Percentiles rank a stretch among this genome's conserved stretches.
Conservation (phyloP, 1,139 yeast genomes). For the Pichia sp. region DNA sequence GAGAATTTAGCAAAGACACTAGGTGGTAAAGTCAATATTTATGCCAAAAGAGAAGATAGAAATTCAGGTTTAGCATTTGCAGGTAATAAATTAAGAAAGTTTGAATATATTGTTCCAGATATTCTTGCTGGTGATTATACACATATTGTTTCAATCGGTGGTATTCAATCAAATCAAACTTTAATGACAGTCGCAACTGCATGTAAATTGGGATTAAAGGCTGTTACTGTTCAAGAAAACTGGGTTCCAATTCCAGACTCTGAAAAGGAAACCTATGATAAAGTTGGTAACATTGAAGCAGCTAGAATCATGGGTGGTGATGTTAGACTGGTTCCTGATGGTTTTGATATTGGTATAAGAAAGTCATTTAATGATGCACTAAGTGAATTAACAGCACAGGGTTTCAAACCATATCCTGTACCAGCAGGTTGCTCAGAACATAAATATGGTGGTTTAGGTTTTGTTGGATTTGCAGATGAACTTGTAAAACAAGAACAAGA, state of each 20-base stretch:
- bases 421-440: slow-evolving; percentile 33
- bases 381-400: slow-evolving; percentile 21
- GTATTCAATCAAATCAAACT: slow-evolving; percentile 31
- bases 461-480: slow-evolving; percentile 31
- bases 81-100: slow-evolving; percentile 30
- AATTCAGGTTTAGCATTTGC: slow-evolving; percentile 32
- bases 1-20: slow-evolving; percentile 25
- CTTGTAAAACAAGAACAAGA: slow-evolving; percentile 29
- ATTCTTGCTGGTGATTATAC: slow-evolving; percentile 30
- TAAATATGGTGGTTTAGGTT: slow-evolving; percentile 30
- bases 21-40: slow-evolving; percentile 29
- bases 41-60: slow-evolving; percentile 32
- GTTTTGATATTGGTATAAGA: slow-evolving; percentile 31
- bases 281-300: slow-evolving; percentile 31
- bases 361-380: slow-evolving; percentile 29
- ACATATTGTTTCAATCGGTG: slow-evolving; percentile 31
- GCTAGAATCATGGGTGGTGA: slow-evolving; percentile 32
- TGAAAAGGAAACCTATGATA: slow-evolving; percentile 27
- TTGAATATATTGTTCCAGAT: slow-evolving; percentile 31
- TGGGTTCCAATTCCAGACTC: slow-evolving; percentile 31
- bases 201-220: slow-evolving; percentile 30
- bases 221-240: slow-evolving; percentile 30
- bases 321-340: slow-evolving; percentile 29
- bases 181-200: slow-evolving; percentile 32
- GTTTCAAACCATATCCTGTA: slow-evolving; percentile 29